These are phyloP conservation scores for Cnidoscolus chayamansa DNA, from an alignment of 441 rosid species.

Conservation along the genomic window DNA sequence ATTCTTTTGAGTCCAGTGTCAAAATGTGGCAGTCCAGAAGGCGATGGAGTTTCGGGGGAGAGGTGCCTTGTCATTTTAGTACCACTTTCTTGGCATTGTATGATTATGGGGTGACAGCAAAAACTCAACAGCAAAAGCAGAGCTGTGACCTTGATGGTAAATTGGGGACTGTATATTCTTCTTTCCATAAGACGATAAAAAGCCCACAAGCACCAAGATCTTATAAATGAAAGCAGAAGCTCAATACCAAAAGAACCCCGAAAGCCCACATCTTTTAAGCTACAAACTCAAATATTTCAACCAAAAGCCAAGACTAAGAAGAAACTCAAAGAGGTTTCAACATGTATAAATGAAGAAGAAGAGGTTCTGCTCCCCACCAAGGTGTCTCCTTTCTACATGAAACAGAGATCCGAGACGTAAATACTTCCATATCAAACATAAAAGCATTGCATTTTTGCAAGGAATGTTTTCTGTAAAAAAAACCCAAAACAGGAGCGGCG, in stretches of 20 bases:
- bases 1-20: constrained; percentile 54
- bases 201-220: constrained; percentile 7
- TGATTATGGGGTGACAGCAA: constrained; percentile 32
- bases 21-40: constrained; percentile 40
- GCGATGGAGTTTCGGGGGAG: constrained; percentile 37
- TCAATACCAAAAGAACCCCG: constrained; percentile 3
- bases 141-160: constrained; percentile 16
- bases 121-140: constrained; percentile 41
- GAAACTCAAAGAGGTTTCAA: neutral
- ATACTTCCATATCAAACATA: neutral
- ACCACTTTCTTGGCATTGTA: constrained; percentile 45
- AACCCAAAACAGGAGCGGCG: too few species aligned
- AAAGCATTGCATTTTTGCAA: too few species aligned
- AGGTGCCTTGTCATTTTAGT: constrained; percentile 42
- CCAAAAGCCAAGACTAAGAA: neutral
- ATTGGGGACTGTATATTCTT: constrained; percentile 30
- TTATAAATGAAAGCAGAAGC: constrained; percentile 14
- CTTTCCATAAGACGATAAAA: constrained; percentile 37
- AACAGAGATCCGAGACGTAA: neutral
- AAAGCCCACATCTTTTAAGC: constrained; percentile 2
- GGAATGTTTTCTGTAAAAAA: too few species aligned
- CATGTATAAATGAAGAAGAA: neutral
- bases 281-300: neutral
- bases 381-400: constrained; percentile 5
- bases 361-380: neutral